Percentiles rank a stretch among this genome's conserved stretches.
Conservation (phyloP, 2,329 filamentous ascomycete species). For the Fusarium aywerte region DNA sequence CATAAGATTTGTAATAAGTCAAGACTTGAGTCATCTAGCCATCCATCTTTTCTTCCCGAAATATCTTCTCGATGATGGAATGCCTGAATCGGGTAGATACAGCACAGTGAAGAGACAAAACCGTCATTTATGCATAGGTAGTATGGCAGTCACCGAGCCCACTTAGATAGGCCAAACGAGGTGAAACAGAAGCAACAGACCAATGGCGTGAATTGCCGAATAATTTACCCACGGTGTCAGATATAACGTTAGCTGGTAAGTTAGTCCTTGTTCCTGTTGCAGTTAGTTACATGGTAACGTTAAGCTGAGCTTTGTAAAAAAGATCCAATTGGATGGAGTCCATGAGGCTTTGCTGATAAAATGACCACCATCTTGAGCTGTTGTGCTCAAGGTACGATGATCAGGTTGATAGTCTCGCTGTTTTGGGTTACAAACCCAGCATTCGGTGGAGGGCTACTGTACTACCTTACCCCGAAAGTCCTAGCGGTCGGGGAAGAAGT, state of each 20-base stretch:
- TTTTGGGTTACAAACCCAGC: slow-evolving; percentile 5
- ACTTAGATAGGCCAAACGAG: background rate
- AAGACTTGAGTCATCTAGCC: slow-evolving; percentile 15
- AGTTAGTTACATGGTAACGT: background rate
- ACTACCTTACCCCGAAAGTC: background rate
- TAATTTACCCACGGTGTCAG: slow-evolving; percentile 27
- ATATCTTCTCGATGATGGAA: slow-evolving; percentile 17
- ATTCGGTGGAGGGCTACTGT: background rate
- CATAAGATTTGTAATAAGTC: slow-evolving; percentile 4
- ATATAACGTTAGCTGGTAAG: background rate
- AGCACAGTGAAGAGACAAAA: background rate
- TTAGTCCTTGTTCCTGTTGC: background rate
- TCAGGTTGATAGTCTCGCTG: slow-evolving; percentile 1
- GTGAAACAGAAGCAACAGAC: slow-evolving; percentile 1
- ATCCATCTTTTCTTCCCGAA: slow-evolving; percentile 12
- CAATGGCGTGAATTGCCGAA: slow-evolving; percentile 13
- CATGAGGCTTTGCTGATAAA: background rate
- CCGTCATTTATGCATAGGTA: background rate
- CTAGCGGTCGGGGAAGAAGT: background rate
- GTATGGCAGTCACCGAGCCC: slow-evolving; percentile 4
- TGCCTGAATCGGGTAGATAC: slow-evolving; percentile 23
- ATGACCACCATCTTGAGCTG: slow-evolving; percentile 4
- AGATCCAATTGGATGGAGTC: slow-evolving; percentile 4
- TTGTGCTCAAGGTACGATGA: background rate
- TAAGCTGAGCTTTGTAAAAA: background rate